These are phyloP conservation scores for Mycena vulgaris DNA, from an alignment of 768 basidiomycete species.

Conservation along the genomic window DNA sequence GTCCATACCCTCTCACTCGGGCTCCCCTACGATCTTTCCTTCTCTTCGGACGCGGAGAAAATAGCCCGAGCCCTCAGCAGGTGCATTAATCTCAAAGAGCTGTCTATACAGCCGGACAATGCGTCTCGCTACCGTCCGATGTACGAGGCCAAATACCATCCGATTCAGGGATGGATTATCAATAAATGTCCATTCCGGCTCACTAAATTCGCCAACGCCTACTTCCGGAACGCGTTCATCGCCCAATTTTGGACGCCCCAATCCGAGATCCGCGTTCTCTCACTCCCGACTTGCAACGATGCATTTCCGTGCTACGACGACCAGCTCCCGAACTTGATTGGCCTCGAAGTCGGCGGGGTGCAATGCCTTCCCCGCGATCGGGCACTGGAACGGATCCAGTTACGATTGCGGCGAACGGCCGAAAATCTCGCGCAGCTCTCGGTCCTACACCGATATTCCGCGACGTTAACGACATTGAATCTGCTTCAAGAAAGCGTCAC, in stretches of 20 bases:
- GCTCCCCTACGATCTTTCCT: not conserved
- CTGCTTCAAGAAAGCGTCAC: not conserved
- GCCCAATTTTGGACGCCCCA: conserved; percentile 13
- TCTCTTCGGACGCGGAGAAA: conserved; percentile 5
- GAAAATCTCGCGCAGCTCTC: not conserved
- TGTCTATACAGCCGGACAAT: not conserved
- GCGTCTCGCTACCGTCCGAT: no score
- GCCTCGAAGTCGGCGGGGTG: not conserved
- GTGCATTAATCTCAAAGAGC: conserved; percentile 25
- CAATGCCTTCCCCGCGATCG: not conserved
- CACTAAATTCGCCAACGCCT: conserved; percentile 1
- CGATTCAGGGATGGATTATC: conserved; percentile 19
- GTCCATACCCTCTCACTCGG: not conserved
- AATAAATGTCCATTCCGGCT: conserved; percentile 14
- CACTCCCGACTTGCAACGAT: not conserved
- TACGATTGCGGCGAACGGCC: not conserved
- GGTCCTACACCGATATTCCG: not conserved
- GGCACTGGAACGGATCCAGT: conserved; percentile 7
- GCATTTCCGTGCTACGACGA: not conserved
- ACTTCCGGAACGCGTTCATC: conserved; percentile 2
- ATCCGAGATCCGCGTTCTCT: conserved; percentile 12
- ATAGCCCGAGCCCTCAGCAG: conserved; percentile 11
- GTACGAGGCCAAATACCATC: no score
- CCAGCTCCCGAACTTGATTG: conserved; percentile 18
- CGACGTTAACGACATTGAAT: conserved; percentile 17